phyloP scores from a whole-genome alignment of 2,329 filamentous ascomycete species.

The Fusarium armeniacum region DNA sequence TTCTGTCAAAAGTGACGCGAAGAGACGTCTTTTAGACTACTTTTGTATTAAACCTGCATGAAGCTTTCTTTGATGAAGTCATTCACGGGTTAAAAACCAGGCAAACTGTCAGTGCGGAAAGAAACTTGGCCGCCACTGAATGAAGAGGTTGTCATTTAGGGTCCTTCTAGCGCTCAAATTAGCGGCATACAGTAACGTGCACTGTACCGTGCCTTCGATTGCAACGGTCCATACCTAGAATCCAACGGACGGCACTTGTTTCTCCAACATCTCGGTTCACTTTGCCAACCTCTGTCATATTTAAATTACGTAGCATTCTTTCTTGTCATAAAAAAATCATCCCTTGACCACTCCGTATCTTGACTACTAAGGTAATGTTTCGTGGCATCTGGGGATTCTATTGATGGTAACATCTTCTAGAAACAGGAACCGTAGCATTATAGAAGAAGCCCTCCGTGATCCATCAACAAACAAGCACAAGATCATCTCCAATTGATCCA shows the following conservation, averaged over 20 bases:
- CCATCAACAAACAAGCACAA: constrained; percentile 1
- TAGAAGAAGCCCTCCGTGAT: neutral
- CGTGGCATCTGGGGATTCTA: neutral
- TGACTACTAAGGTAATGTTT: neutral
- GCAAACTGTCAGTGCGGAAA: constrained; percentile 7
- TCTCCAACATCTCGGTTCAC: constrained; percentile 47
- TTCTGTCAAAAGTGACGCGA: constrained; percentile 12
- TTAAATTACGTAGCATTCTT: constrained; percentile 45
- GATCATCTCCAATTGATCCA: constrained; percentile 15
- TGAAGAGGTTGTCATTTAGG: constrained; percentile 24
- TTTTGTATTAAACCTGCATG: neutral
- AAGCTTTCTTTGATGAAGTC: constrained; percentile 28
- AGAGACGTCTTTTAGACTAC: neutral
- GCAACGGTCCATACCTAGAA: constrained; percentile 32
- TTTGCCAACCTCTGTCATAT: constrained; percentile 32
- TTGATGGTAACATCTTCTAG: constrained; percentile 8
- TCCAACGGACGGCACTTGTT: constrained; percentile 47
- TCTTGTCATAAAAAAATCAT: constrained; percentile 25
- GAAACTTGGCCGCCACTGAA: constrained; percentile 25
- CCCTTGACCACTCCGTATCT: constrained; percentile 8
- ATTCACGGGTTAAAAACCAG: constrained; percentile 11
- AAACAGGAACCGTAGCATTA: constrained; percentile 1
- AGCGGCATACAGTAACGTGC: constrained; percentile 37
- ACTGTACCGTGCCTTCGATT: constrained; percentile 34
- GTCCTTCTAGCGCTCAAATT: constrained; percentile 27